Evolutionary conservation across 371 early-diverging fungal species (phyloP).

Genomic region (Apophysomyces elegans): DNA sequence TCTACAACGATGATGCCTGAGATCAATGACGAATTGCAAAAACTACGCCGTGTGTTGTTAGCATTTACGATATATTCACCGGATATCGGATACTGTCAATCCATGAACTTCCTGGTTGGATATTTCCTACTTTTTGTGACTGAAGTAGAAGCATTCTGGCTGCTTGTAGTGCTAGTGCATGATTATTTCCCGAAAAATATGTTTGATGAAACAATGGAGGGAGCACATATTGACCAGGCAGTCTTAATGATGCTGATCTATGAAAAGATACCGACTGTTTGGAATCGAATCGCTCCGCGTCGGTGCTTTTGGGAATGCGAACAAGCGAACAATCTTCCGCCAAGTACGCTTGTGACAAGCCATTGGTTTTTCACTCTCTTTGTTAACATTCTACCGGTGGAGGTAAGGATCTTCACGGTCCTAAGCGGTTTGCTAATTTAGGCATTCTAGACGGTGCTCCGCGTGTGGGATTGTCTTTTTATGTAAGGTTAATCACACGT

Average conservation of each 20-base stretch:
- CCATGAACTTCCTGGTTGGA: constrained; percentile 80
- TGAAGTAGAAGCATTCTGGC: constrained; percentile 84
- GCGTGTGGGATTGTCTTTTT: constrained; percentile 84
- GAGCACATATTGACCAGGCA: constrained; percentile 72
- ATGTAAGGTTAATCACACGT: constrained; percentile 47
- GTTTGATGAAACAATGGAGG: constrained; percentile 78
- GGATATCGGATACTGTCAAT: constrained; percentile 82
- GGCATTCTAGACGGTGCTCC: constrained; percentile 56
- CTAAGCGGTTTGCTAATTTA: not conserved
- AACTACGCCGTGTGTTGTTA: constrained; percentile 71
- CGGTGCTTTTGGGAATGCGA: constrained; percentile 56
- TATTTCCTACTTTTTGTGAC: constrained; percentile 72
- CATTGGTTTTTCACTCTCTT: constrained; percentile 86
- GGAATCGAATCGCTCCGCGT: constrained; percentile 55
- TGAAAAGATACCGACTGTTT: constrained; percentile 61
- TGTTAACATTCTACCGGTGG: constrained; percentile 76
- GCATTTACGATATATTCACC: constrained; percentile 68
- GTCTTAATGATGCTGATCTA: constrained; percentile 67
- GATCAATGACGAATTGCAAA: constrained; percentile 55
- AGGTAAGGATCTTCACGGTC: constrained; percentile 36
- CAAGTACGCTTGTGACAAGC: constrained; percentile 74
- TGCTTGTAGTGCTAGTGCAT: constrained; percentile 71
- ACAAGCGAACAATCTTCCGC: constrained; percentile 57
- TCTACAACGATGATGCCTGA: constrained; percentile 39
- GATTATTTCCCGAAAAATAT: constrained; percentile 73